These are phyloP conservation scores for Suillus clintonianus DNA, from an alignment of 768 basidiomycete genomes.

Conservation along the genomic window DNA sequence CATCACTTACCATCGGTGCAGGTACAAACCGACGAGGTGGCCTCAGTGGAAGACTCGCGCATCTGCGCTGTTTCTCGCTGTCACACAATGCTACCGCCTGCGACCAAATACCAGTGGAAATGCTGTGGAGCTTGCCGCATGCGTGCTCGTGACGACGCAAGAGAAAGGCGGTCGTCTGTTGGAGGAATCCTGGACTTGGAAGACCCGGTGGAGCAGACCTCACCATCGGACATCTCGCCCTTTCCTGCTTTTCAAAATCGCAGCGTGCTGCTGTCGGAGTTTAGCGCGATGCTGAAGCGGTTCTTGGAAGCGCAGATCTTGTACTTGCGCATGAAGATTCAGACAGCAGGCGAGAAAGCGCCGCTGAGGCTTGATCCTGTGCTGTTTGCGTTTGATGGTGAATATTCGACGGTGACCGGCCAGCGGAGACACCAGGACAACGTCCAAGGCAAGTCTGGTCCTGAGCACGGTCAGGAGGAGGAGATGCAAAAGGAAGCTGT, in stretches of 20 bases:
- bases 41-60: constrained; percentile 30
- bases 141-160: constrained; percentile 13
- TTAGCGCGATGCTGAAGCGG: constrained; percentile 15
- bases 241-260: constrained; percentile 23
- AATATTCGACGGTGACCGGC: constrained; percentile 24
- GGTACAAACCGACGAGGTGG: not conserved
- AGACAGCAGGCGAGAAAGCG: not conserved
- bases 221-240: constrained; percentile 5
- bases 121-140: constrained; percentile 41
- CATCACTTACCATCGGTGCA: not conserved
- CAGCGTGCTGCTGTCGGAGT: constrained; percentile 12
- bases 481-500: constrained; percentile 21
- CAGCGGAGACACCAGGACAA: constrained; percentile 2
- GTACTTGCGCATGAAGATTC: constrained; percentile 21
- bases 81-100: constrained; percentile 36
- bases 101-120: constrained; percentile 41
- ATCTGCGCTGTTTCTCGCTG: constrained; percentile 39
- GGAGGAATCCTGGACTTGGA: constrained; percentile 1
- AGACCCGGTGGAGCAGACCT: not conserved
- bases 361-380: constrained; percentile 5
- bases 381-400: constrained; percentile 25
- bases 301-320: constrained; percentile 27
- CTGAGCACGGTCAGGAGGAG: not conserved
- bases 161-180: constrained; percentile 2
- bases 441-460: not conserved